Base-by-base conservation (phyloP, 1,284 basidiomycete genomes). In the Sanguinoderma infundibulare region DNA sequence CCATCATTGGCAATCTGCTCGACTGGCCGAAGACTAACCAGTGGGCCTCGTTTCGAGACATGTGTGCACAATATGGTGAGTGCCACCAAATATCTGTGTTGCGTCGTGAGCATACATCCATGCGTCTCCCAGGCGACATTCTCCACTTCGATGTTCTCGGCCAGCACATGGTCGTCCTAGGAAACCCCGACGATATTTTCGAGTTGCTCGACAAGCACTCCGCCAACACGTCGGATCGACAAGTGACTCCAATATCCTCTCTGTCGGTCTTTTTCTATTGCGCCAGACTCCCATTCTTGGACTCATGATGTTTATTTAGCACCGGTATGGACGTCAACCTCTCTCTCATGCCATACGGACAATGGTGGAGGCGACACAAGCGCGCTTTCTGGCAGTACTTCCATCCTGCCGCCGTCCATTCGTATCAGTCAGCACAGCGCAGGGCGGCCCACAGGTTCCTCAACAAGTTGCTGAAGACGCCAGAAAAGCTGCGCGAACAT, bases 371-470 rank as follows among this genome's bases (percentile, higher is more conserved):
- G 32, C 24, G 47, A 10, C 59, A 61, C 32, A 39, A 53, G 22
- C 59, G 59, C 7, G 56, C 56, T 12, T 64, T 64, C 53, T 60
- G 55, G 56, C 63, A 64, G 42, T 22, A 53, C 28, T 57, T 61
- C 47, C 44, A 56, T 17, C 59, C 59, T 1, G 32, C 20, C 10
- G 56, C 44, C 3, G 9, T 61, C 0, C 5, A 10, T 4, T 12
- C 17, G 1, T 64, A 64, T 17, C 47, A 39, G 10, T 14, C 35
- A 8, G 46, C 35, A 2, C 56, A 64, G 32, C 52, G 35, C 7
- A 17, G 5, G 0, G 39, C 30, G 1, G 36, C 42, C 4, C 59
- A 34, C n/a, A 59, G 42, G 20, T 50, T 60, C 26, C 55, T 63
- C 15, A 22, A 9, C 28, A 49, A 39, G 26, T 40, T 61, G 5